A percentile compares a stretch with the other conserved stretches of the same genome.
phyloP scores from a whole-genome alignment of 805 yeast species.

The Cyberlindnera nakhonratchasimensis region DNA sequence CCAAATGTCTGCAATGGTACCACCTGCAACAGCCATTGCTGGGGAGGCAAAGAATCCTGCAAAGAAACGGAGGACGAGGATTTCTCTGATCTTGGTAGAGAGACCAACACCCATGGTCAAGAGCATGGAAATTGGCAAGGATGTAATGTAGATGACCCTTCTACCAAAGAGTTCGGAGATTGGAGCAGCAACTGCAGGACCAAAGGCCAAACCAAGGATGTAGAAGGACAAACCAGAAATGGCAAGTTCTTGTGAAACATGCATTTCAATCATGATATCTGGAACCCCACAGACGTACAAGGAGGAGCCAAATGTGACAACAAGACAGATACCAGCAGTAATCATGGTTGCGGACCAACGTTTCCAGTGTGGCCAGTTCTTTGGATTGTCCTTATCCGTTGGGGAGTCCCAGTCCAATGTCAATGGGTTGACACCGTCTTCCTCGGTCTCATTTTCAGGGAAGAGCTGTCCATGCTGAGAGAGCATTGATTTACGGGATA shows the following conservation, averaged over 20 bases:
- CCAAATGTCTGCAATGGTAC: constrained; percentile 79
- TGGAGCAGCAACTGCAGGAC: constrained; percentile 72
- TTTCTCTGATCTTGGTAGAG: constrained; percentile 53
- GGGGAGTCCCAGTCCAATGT: constrained; percentile 59
- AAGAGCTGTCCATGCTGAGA: constrained; percentile 1
- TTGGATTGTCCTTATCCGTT: constrained; percentile 60
- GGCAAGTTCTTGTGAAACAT: constrained; percentile 57
- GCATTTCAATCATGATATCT: constrained; percentile 45
- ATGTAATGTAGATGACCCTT: constrained; percentile 52
- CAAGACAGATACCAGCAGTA: constrained; percentile 61
- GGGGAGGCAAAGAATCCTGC: constrained; percentile 78
- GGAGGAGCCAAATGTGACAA: constrained; percentile 73
- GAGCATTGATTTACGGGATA: constrained; percentile 25
- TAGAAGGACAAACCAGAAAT: constrained; percentile 69
- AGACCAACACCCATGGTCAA: constrained; percentile 74
- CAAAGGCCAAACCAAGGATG: constrained; percentile 65
- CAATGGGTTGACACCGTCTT: constrained; percentile 36
- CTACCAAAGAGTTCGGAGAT: constrained; percentile 69
- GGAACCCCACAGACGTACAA: constrained; percentile 63
- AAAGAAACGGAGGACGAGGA: constrained; percentile 69
- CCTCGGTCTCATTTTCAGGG: constrained; percentile 18
- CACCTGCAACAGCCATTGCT: constrained; percentile 81
- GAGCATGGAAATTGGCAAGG: constrained; percentile 65
- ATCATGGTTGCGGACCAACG: constrained; percentile 66
- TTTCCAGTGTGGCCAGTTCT: constrained; percentile 61